These are phyloP conservation scores for Aspergillus ochraceoroseus DNA, from an alignment of 2,329 filamentous ascomycete genomes.

Conservation along the genomic window DNA sequence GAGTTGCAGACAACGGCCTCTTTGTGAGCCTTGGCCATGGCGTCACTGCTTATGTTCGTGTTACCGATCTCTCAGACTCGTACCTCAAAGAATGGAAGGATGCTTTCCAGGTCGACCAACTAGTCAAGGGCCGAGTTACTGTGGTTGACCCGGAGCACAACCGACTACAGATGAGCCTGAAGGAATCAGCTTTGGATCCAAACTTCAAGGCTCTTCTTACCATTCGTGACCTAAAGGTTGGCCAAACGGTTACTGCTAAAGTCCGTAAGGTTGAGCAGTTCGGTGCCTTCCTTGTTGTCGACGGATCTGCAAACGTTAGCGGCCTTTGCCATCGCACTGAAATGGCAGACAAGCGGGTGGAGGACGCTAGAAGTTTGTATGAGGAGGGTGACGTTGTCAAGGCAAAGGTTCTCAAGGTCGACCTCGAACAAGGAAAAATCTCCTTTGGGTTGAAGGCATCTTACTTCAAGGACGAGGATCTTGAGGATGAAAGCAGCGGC, in stretches of 20 bases:
- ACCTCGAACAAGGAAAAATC: slow-evolving; percentile 69
- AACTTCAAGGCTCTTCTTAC: slow-evolving; percentile 69
- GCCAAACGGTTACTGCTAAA: slow-evolving; percentile 81
- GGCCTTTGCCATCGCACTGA: slow-evolving; percentile 89
- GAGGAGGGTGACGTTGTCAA: slow-evolving; percentile 90
- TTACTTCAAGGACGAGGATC: slow-evolving; percentile 65
- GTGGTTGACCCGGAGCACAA: slow-evolving; percentile 62
- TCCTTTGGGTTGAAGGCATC: slow-evolving; percentile 91
- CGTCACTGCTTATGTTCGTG: slow-evolving; percentile 74
- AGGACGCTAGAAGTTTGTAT: slow-evolving; percentile 85
- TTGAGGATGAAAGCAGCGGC: slow-evolving; percentile 45
- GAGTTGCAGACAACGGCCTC: slow-evolving; percentile 80
- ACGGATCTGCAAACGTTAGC: slow-evolving; percentile 81
- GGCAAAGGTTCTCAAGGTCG: slow-evolving; percentile 76
- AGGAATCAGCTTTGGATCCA: slow-evolving; percentile 74
- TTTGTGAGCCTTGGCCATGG: slow-evolving; percentile 79
- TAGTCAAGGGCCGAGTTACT: slow-evolving; percentile 82
- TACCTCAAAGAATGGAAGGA: slow-evolving; percentile 96
- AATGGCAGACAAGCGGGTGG: slow-evolving; percentile 77
- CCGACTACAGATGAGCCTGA: slow-evolving; percentile 80
- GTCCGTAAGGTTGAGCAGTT: slow-evolving; percentile 92
- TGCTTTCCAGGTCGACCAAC: slow-evolving; percentile 77
- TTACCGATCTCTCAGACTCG: slow-evolving; percentile 82
- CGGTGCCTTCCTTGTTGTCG: slow-evolving; percentile 87
- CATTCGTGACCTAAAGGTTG: slow-evolving; percentile 70